A percentile compares a stretch with the other conserved stretches of the same genome.
Conservation (phyloP, 169 alveolate species). For the Cryptosporidium bovis region DNA sequence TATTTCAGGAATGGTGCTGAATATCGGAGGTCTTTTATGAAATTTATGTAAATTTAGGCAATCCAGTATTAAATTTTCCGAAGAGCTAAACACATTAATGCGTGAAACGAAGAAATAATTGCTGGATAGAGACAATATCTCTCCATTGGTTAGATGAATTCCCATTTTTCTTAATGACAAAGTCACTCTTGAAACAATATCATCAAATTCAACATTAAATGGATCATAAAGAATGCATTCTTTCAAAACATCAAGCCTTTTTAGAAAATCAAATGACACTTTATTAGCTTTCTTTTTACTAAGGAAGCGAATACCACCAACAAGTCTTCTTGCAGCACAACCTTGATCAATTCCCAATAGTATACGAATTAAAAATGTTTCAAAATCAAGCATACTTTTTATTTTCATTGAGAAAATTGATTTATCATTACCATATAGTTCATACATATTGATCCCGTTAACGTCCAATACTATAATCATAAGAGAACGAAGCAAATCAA, state of each 20-base stretch:
- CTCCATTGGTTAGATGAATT: not conserved
- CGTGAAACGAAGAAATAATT: not conserved
- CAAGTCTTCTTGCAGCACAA: constrained; percentile 7
- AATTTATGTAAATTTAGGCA: not conserved
- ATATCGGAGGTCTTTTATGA: constrained; percentile 4
- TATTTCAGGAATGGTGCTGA: constrained; percentile 8
- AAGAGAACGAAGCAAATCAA: not conserved
- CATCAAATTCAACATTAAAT: not conserved
- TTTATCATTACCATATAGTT: not conserved
- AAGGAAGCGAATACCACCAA: not conserved
- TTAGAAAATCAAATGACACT: constrained; percentile 9
- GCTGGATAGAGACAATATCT: not conserved
- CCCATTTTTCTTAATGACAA: constrained; percentile 2
- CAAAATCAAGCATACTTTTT: not conserved
- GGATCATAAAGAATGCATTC: not conserved
- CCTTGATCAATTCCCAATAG: constrained; percentile 9
- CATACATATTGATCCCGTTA: not conserved
- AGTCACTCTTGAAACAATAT: not conserved
- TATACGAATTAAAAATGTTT: not conserved
- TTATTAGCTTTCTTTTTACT: constrained; percentile 4
- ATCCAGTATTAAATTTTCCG: not conserved
- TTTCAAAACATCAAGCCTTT: constrained; percentile 6
- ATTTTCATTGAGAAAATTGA: not conserved
- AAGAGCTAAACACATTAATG: not conserved
- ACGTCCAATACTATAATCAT: constrained; percentile 10